Base-by-base conservation (phyloP, 2,329 filamentous ascomycete genomes). In the Clonostachys solani region DNA sequence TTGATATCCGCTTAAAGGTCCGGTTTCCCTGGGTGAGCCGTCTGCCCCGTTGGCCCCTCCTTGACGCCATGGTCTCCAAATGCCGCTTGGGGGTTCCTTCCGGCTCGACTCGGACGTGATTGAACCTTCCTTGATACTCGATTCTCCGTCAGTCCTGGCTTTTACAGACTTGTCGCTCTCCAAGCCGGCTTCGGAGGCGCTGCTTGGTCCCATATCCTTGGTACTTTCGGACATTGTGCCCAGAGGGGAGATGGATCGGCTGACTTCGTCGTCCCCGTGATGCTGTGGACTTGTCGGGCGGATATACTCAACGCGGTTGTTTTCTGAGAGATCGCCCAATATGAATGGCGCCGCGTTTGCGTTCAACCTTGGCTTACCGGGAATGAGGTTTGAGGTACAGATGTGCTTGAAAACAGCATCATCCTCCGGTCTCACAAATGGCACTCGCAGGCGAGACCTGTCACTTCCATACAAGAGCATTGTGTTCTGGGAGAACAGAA, bases 391-490 rank as follows among this genome's bases (percentile, higher is more conserved):
- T 40, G 75, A 74, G 2, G 87, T 91, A 56, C 74, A 82, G 43
- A 97, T 76, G 55, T 84, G 80, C 57, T 87, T 94, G 71, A 95
- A 97, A 1, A 83, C 69, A 5, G 73, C 75, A 48, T 96, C 90
- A 57, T 95, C 86, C 64, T 97, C 94, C 1, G 94, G 94, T 29
- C 94, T 83, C 38, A 96, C 91, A 54, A 99, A 87, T 3, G 94
- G 94, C 34, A 99, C 86, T 15, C 89, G 91, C 12, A 97, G 74
- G 59, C 92, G 94, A 62, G 88, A 90, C 42, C 87, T 81, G 49
- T 95, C 89, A 60, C 90, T 87, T 56, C 95, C 89, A 55, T 91
- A 92, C 29, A 97, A 74, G 0, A 87, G 87, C 73, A 99, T 82
- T 53, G 87, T 86, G 60, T 96, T 96, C 54, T 92, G 89, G 0